Base-by-base conservation (phyloP, 495 filamentous ascomycete genomes). In the Jackrogersella multiformis region DNA sequence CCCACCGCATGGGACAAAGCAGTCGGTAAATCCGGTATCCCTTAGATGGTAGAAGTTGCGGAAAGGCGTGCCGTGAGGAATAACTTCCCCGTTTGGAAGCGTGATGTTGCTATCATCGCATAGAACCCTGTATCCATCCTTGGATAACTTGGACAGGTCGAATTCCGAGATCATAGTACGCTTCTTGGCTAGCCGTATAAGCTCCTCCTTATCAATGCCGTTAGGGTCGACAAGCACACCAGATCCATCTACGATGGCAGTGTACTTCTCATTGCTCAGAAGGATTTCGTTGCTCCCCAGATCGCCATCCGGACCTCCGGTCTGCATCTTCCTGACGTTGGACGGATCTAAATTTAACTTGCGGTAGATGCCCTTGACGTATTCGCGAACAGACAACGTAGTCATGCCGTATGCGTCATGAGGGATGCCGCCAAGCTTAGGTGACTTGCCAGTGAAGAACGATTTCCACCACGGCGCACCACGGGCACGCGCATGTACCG, bases 401-500 rank as follows among this genome's bases (percentile, higher is more conserved):
- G 95, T 99, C 95, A 99, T 99, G 77, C 95, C 95, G 76, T 98
- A 99, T 12, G 81, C 78, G 71, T 99, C 95, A 76, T 99, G 95
- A 3, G 95, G 95, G 62, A 99, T 99, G 73, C 95, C 95, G 46
- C 95, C 95, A 38, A 99, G 83, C 77, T 89, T 94, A 21, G 95
- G 95, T 69, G 91, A 96, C 84, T 98, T 98, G 72, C 95, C 95
- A 2, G 95, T 99, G 84, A 99, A 98, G 87, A 99, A 99, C 0
- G 96, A 98, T 81, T 98, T 99, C 95, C 95, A 99, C 93, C 94
- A 98, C 21, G 92, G 92, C 21, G 96, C 96, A 54, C 93, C 94
- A 65, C 95, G 87, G 67, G 80, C 82, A 34, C 92, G 86, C 61
- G 95, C 96, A 76, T 99, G 95, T 76, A 94, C 92, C 2, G 95